These are phyloP conservation scores for Nigrograna mackinnonii DNA, from an alignment of 2,329 filamentous ascomycete species.

Conservation along the genomic window DNA sequence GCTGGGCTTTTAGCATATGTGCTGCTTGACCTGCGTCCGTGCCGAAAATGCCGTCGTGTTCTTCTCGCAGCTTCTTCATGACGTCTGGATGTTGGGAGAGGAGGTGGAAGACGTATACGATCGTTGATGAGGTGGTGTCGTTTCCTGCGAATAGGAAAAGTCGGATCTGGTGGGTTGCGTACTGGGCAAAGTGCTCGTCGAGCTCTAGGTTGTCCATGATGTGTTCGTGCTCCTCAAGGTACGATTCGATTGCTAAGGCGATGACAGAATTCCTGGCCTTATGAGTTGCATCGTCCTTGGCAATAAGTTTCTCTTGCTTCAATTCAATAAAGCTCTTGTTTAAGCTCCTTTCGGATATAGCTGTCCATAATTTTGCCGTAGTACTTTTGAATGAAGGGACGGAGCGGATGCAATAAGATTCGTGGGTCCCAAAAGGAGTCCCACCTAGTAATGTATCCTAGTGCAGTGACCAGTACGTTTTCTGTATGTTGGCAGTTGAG, in stretches of 20 bases:
- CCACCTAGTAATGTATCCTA: conserved; percentile 3
- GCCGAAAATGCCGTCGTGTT: conserved; percentile 55
- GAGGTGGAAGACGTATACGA: conserved; percentile 6
- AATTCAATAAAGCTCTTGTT: conserved; percentile 12
- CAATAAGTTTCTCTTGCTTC: background rate
- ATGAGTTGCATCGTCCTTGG: background rate
- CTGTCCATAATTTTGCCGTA: conserved; percentile 26
- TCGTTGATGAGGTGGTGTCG: conserved; percentile 35
- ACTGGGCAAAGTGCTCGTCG: conserved; percentile 17
- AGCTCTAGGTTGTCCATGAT: conserved; percentile 4
- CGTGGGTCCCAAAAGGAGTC: conserved; percentile 10
- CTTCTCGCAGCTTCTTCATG: conserved; percentile 30
- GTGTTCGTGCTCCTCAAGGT: conserved; percentile 2
- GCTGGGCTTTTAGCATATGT: background rate
- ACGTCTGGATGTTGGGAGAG: conserved; percentile 5
- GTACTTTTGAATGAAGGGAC: conserved; percentile 20
- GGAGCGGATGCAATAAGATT: conserved; percentile 5
- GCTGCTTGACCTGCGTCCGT: conserved; percentile 16
- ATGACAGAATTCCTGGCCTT: conserved; percentile 6
- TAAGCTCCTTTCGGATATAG: conserved; percentile 13
- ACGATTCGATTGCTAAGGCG: conserved; percentile 7
- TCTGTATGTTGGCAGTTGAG: conserved; percentile 6
- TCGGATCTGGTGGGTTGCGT: conserved; percentile 26
- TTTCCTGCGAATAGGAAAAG: conserved; percentile 46
- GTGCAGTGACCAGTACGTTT: conserved; percentile 3